A percentile compares a stretch with the other conserved stretches of the same genome.
phyloP scores from a whole-genome alignment of 1,284 basidiomycete genomes.

The Ustilago vetiveriae region DNA sequence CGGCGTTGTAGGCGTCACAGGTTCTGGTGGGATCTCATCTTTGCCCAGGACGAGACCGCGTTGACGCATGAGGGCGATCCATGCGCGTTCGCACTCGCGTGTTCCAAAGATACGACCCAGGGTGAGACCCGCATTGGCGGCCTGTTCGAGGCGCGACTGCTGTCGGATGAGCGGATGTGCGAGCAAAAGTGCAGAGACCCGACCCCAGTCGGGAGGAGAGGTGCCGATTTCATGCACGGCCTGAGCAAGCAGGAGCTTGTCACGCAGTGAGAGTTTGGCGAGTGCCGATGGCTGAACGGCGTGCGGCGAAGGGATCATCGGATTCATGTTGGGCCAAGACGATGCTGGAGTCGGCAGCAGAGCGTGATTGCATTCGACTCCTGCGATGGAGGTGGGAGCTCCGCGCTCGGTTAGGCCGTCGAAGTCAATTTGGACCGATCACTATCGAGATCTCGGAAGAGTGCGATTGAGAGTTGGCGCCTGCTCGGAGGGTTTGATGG shows the following conservation, averaged over 20 bases:
- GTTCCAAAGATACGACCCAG: conserved; percentile 55
- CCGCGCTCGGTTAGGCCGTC: too few species aligned
- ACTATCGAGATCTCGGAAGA: too few species aligned
- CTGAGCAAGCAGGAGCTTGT: conserved; percentile 64
- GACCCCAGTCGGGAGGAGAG: conserved; percentile 57
- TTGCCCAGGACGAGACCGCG: conserved; percentile 47
- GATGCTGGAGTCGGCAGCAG: not conserved
- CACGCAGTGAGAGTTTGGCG: conserved; percentile 44
- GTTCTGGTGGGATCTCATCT: conserved; percentile 32
- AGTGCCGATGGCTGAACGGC: conserved; percentile 44
- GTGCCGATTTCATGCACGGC: conserved; percentile 59
- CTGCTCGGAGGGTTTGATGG: too few species aligned
- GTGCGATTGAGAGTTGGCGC: too few species aligned
- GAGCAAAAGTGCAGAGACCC: conserved; percentile 49
- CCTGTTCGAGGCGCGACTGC: conserved; percentile 48
- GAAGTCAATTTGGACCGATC: too few species aligned
- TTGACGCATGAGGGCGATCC: conserved; percentile 56
- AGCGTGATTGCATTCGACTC: too few species aligned
- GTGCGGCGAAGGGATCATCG: conserved; percentile 39
- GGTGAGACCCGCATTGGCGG: conserved; percentile 50
- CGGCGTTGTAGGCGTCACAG: conserved; percentile 7
- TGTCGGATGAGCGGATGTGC: conserved; percentile 57
- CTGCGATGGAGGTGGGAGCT: too few species aligned
- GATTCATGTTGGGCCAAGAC: conserved; percentile 17
- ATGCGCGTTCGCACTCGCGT: conserved; percentile 57